Conservation (phyloP, 441 rosid species). For the Eruca vesicaria region DNA sequence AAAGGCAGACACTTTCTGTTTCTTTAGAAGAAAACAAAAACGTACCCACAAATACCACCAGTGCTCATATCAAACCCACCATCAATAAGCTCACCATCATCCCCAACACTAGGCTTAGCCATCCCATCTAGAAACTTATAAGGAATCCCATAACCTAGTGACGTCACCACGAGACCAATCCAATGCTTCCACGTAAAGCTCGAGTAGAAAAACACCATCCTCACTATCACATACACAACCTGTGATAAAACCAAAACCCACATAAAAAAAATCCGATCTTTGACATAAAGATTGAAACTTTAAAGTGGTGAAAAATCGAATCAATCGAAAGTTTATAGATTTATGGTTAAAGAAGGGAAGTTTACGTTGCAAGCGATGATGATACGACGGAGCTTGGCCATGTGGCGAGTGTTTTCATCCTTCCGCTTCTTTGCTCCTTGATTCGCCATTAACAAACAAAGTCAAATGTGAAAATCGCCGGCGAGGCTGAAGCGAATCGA, state of each 20-base stretch:
- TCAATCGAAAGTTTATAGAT: not conserved
- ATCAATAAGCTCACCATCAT: slow-evolving; percentile 81
- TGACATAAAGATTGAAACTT: not conserved
- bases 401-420: slow-evolving; percentile 83
- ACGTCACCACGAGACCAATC: slow-evolving; percentile 65
- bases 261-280: not conserved
- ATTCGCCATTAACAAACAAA: slow-evolving; percentile 24
- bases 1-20: not conserved
- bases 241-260: slow-evolving; percentile 14
- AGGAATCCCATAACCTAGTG: slow-evolving; percentile 65
- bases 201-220: slow-evolving; percentile 63
- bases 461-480: not conserved
- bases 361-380: slow-evolving; percentile 75
- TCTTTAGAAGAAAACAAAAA: slow-evolving; percentile 31
- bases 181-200: slow-evolving; percentile 82
- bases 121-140: slow-evolving; percentile 70
- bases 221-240: slow-evolving; percentile 66
- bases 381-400: slow-evolving; percentile 57
- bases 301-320: not conserved
- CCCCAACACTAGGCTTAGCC: slow-evolving; percentile 72
- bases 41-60: slow-evolving; percentile 93
- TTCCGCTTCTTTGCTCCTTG: slow-evolving; percentile 89
- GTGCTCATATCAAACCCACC: slow-evolving; percentile 89
- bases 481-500: not conserved
- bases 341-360: not conserved